Base-by-base conservation (phyloP, 345 rosid species). In the Gossypium bickii region DNA sequence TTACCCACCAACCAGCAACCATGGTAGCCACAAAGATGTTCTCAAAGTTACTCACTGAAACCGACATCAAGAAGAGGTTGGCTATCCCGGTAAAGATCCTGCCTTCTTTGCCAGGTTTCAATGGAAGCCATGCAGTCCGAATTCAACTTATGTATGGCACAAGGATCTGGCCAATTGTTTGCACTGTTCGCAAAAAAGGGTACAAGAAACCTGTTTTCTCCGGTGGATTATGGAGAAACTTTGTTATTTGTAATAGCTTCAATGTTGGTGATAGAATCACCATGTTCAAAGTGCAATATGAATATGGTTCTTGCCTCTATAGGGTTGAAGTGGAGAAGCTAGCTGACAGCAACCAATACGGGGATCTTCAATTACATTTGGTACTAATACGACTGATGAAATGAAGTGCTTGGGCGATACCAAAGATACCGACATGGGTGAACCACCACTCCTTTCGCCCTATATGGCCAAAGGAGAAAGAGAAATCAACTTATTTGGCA, bases 141-240 rank as follows among this genome's bases (percentile, higher is more conserved):
- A 16, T 64, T 64, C 49, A 1, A 7, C 25, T 64, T 41, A 3
- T 17, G 68, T 41, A 64, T 4, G 68, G 68, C 2, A 41, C 48
- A 64, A 41, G 49, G 49, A 10, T n/a, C 15, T 64, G 49, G 68
- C 68, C 49, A 9, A 9, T 64, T 64, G 25, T 9, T 2, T 64
- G 15, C 49, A 9, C 68, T 17, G 12, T 64, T 24, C 25, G 68
- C 20, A 64, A 41, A 41, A 10, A 3, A 11, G 24, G 68, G 7
- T n/a, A 64, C 49, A 64, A 41, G 68, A 64, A 64, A 64, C 68
- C 68, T 9, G 68, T 64, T 41, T 64, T 64, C 48, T 64, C 68
- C 16, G 9, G 25, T 17, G 25, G 49, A 3, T 7, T 4, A n/a
- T 64, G 68, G 68, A 64, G 68, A 41, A n/a, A 64, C 1, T 64